A percentile compares a stretch with the other conserved stretches of the same genome.
Conservation (phyloP, 176 grass and related monocot species). For the Pharus latifolius region DNA sequence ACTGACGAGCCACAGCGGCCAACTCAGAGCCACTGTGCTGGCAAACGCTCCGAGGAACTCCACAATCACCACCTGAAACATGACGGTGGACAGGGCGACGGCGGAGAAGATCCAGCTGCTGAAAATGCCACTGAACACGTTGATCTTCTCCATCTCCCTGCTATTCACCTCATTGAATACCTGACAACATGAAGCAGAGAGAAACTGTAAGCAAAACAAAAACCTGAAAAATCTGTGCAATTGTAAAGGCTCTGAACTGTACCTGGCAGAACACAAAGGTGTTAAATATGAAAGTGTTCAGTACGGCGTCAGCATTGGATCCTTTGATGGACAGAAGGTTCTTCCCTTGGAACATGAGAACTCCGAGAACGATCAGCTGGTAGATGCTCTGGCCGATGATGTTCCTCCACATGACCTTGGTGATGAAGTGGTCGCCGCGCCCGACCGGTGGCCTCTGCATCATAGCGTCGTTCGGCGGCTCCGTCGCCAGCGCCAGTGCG, state of each 20-base stretch:
- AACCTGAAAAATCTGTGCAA: neutral
- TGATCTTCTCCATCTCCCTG: slow-evolving; percentile 89
- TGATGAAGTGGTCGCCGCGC: slow-evolving; percentile 64
- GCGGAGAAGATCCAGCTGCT: slow-evolving; percentile 67
- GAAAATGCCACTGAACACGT: slow-evolving; percentile 72
- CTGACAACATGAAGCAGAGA: neutral
- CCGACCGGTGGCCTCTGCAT: slow-evolving; percentile 72
- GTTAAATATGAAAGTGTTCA: slow-evolving; percentile 92
- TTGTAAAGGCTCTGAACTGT: neutral
- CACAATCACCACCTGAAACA: slow-evolving; percentile 74
- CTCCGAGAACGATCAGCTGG: slow-evolving; percentile 69
- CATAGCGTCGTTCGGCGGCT: slow-evolving; percentile 54
- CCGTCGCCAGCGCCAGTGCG: slow-evolving; percentile 78
- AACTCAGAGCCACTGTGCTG: slow-evolving; percentile 53
- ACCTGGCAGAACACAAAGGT: slow-evolving; percentile 92
- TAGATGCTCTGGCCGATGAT: slow-evolving; percentile 80
- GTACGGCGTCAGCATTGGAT: slow-evolving; percentile 8
- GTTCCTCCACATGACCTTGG: slow-evolving; percentile 90
- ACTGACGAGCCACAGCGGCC: slow-evolving; percentile 53
- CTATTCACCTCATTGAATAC: slow-evolving; percentile 97
- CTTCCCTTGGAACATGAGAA: slow-evolving; percentile 57
- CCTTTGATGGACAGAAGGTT: slow-evolving; percentile 26
- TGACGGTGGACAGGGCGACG: slow-evolving; percentile 42
- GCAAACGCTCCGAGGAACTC: slow-evolving; percentile 74
- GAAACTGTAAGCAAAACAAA: neutral